Evolutionary conservation across 2,329 filamentous ascomycete species (phyloP), one percentile per base, ranked within the genome.

Genomic region (Paracamarosporium sp.): DNA sequence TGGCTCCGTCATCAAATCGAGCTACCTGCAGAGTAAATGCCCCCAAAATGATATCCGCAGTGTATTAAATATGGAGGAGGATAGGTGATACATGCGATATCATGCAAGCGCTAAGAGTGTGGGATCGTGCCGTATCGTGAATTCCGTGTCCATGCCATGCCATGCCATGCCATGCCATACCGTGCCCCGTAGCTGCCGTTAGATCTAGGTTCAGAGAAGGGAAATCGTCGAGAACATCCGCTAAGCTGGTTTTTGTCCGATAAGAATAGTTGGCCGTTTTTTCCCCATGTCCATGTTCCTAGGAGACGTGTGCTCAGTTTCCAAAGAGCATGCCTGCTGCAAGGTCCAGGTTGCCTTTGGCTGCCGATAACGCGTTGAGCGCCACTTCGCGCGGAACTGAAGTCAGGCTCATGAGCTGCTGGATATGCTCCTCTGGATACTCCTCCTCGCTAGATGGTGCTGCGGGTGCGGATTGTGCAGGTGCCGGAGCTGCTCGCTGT

Each of bases 81-180:
- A 33, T 50, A 50, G 35, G 31, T 51, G 43, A 51, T 51, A 51
- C 48, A 51, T 31, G 48, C 36, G 12, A 51, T 51, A 51, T 17
- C 9, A 43, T 51, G 48, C 48, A 51, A 25, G 48, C 17, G 35
- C 25, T 41, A 51, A 51, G 17, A 50, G 12, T 40, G n/a, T 50
- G 24, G 11, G 25, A 41, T 43, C 48, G 17, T 43, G 36, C 17
- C 31, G 22, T 31, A 36, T 43, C 48, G 48, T 51, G 25, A 50
- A 17, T 13, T 30, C 22, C 36, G 31, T 51, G 33, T 5, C 35
- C 17, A 41, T 31, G 25, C 25, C 48, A 46, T 31, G 44, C 25
- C 44, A 24, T 47, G 17, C 30, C 28, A 27, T 47, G n/a, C 27
- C 11, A 35, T 24, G n/a, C 35, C 17, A 41, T 31, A 17, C 25